A percentile compares a stretch with the other conserved stretches of the same genome.
Conservation (phyloP, 2,329 filamentous ascomycete genomes). For the Xylariaceae sp. region DNA sequence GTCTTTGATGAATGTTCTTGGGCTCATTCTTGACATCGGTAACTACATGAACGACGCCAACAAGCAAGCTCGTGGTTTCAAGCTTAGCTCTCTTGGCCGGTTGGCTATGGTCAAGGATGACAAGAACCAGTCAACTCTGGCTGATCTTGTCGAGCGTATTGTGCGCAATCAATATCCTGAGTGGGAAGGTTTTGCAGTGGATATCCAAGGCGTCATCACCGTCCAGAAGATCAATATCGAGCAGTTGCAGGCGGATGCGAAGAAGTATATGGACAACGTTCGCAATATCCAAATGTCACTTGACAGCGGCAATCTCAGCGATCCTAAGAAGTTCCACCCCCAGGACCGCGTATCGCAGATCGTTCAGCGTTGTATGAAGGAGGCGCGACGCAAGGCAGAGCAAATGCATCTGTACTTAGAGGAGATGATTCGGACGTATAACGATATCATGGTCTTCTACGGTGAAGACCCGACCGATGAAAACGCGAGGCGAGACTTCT, state of each 20-base stretch:
- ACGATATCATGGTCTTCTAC: slow-evolving; percentile 95
- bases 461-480: slow-evolving; percentile 92
- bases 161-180: slow-evolving; percentile 95
- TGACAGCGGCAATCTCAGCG: slow-evolving; percentile 89
- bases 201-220: slow-evolving; percentile 74
- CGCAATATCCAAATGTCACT: slow-evolving; percentile 89
- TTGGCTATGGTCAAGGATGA: slow-evolving; percentile 98
- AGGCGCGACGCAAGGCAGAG: slow-evolving; percentile 90
- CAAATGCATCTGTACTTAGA: slow-evolving; percentile 92
- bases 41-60: slow-evolving; percentile 99
- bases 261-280: slow-evolving; percentile 90
- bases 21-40: slow-evolving; percentile 93
- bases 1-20: slow-evolving; percentile 90
- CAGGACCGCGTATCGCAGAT: slow-evolving; percentile 91
- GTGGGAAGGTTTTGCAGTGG: slow-evolving; percentile 83
- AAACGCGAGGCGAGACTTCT: slow-evolving; percentile 91
- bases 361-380: slow-evolving; percentile 93
- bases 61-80: slow-evolving; percentile 97
- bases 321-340: slow-evolving; percentile 96
- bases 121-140: slow-evolving; percentile 95
- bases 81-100: slow-evolving; percentile 87
- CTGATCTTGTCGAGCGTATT: slow-evolving; percentile 92
- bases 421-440: slow-evolving; percentile 85
- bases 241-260: slow-evolving; percentile 81
- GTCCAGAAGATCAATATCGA: slow-evolving; percentile 94